phyloP scores from a whole-genome alignment of 345 rosid genomes.

The Streptanthus diversifolius region DNA sequence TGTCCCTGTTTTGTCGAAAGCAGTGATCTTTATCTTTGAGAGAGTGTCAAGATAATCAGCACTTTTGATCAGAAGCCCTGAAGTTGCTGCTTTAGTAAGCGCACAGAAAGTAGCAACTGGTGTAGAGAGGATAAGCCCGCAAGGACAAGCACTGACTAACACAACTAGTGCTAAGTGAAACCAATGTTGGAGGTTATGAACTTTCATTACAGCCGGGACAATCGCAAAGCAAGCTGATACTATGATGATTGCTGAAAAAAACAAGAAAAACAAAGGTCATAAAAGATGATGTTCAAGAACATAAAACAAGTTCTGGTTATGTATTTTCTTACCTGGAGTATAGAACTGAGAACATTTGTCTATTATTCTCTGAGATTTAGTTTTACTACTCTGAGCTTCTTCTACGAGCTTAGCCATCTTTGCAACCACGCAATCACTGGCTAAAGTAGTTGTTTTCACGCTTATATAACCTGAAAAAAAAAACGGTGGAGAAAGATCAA shows the following conservation, averaged over 20 bases:
- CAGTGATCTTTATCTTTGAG: conserved; percentile 60
- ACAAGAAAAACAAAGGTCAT: background rate
- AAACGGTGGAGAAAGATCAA: background rate
- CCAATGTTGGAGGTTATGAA: conserved; percentile 50
- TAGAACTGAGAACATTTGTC: conserved; percentile 73
- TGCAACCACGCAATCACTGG: conserved; percentile 82
- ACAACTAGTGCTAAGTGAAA: conserved; percentile 75
- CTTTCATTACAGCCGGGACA: conserved; percentile 51
- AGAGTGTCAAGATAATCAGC: conserved; percentile 77
- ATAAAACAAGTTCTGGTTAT: background rate
- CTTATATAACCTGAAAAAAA: conserved; percentile 55
- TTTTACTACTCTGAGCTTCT: conserved; percentile 87
- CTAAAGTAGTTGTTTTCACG: conserved; percentile 71
- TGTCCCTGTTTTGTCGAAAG: conserved; percentile 93
- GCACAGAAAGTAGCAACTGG: conserved; percentile 95
- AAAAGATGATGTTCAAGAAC: background rate
- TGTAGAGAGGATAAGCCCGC: conserved; percentile 90
- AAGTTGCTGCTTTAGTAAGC: conserved; percentile 74
- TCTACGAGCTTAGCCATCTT: conserved; percentile 92
- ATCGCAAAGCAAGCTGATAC: conserved; percentile 52
- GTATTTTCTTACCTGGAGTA: conserved; percentile 60
- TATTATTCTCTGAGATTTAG: conserved; percentile 65
- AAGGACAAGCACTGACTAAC: conserved; percentile 90
- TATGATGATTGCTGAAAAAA: conserved; percentile 54
- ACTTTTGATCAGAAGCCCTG: conserved; percentile 84